phyloP scores from a whole-genome alignment of 2,329 filamentous ascomycete species.

The Aspergillus caelatus region DNA sequence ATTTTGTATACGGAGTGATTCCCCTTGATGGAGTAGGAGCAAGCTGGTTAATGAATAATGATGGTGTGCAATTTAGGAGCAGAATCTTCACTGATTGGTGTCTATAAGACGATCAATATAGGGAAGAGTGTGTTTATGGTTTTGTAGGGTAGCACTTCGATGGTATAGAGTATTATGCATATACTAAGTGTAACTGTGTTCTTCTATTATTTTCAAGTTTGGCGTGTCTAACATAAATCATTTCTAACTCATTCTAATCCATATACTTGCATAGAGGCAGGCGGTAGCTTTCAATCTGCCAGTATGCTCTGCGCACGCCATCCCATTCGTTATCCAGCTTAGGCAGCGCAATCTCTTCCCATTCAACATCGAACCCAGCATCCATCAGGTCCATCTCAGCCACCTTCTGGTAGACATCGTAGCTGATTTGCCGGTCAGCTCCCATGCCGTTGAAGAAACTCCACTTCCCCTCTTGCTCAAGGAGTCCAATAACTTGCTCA shows the following conservation, averaged over 20 bases:
- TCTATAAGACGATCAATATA: no score
- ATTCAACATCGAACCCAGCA: constrained; percentile 85
- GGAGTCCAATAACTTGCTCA: constrained; percentile 78
- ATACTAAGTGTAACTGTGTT: no score
- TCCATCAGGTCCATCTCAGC: constrained; percentile 89
- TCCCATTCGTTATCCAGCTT: constrained; percentile 80
- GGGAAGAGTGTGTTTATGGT: no score
- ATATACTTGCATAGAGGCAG: constrained; percentile 47
- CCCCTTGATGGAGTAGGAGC: no score
- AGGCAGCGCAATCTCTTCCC: constrained; percentile 76
- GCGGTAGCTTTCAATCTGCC: constrained; percentile 70
- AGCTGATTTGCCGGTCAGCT: constrained; percentile 88
- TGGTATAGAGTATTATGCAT: no score
- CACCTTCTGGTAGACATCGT: constrained; percentile 93
- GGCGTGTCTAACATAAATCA: background rate
- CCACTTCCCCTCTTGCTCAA: constrained; percentile 60
- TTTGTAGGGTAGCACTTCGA: no score
- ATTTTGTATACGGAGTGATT: background rate
- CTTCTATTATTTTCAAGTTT: background rate
- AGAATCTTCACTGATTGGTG: no score
- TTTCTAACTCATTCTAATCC: constrained; percentile 25
- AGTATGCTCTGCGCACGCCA: constrained; percentile 85
- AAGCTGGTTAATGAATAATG: no score
- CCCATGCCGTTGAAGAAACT: constrained; percentile 77
- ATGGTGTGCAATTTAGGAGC: no score